Conservation (phyloP, 768 basidiomycete genomes). For the Sarcomyxa edulis region DNA sequence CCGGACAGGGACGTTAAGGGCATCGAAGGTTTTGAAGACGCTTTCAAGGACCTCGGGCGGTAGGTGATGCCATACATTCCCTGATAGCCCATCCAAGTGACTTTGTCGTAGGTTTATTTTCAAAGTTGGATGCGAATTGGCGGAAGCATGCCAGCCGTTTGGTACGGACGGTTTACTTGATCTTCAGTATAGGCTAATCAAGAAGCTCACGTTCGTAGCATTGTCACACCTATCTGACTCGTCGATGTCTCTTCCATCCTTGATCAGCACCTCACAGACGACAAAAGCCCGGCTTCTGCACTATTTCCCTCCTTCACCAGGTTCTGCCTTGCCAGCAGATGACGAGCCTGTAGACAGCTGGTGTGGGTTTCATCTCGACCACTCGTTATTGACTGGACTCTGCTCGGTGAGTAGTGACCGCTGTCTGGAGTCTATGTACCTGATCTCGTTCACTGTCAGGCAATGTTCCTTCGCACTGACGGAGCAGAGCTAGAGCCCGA, state of each 20-base stretch:
- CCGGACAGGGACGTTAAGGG: constrained; percentile 50
- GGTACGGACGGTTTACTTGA: constrained; percentile 39
- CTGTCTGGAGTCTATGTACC: constrained; percentile 1
- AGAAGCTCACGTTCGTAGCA: constrained; percentile 32
- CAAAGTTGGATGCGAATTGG: constrained; percentile 74
- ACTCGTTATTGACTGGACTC: constrained; percentile 85
- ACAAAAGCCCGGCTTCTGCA: constrained; percentile 94
- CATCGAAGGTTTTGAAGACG: constrained; percentile 73
- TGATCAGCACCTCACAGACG: constrained; percentile 76
- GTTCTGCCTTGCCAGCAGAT: constrained; percentile 28
- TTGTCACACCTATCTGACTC: constrained; percentile 61
- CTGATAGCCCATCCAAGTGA: constrained; percentile 4
- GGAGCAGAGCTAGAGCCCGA: constrained; percentile 30
- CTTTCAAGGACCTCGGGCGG: constrained; percentile 84
- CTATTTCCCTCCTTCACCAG: constrained; percentile 76
- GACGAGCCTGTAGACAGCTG: constrained; percentile 78
- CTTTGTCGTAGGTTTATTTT: constrained; percentile 60
- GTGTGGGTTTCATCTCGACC: constrained; percentile 96
- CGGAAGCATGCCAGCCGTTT: constrained; percentile 87
- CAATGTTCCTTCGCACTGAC: constrained; percentile 71
- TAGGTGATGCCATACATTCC: constrained; percentile 20
- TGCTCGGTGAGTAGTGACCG: constrained; percentile 58
- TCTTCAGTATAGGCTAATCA: not conserved
- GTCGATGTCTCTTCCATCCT: constrained; percentile 58
- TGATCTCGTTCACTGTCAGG: constrained; percentile 35